Percentiles rank a stretch among this genome's conserved stretches.
Evolutionary conservation across 1,284 basidiomycete species (phyloP).

Genomic region (Laetiporus sulphureus): DNA sequence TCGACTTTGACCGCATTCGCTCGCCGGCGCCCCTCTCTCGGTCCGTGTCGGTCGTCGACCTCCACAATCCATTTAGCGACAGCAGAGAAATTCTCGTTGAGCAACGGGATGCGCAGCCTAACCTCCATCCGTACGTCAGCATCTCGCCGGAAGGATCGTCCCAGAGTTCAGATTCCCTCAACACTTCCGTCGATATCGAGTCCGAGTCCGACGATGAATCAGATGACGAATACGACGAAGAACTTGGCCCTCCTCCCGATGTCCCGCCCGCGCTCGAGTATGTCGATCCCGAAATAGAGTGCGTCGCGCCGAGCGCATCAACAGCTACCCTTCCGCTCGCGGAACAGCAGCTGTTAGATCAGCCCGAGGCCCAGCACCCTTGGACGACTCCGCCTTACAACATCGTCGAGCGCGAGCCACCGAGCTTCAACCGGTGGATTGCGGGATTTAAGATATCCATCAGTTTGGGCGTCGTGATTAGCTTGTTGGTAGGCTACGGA

Average conservation of each 20-base stretch:
- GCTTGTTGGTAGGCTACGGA: conserved; percentile 10
- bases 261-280: conserved; percentile 11
- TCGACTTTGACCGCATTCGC: conserved; percentile 9
- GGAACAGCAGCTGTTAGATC: conserved; percentile 7
- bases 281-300: conserved; percentile 12
- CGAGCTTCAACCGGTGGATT: conserved; percentile 2
- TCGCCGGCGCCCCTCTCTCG: conserved; percentile 1
- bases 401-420: conserved; percentile 8
- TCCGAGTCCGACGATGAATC: background rate
- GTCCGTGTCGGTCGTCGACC: background rate
- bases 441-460: conserved; percentile 8
- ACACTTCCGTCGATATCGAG: no score
- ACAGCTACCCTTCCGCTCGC: conserved; percentile 6
- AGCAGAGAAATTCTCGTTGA: background rate
- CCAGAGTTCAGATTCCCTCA: background rate
- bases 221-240: conserved; percentile 6
- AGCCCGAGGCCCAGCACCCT: conserved; percentile 7
- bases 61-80: background rate
- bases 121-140: background rate
- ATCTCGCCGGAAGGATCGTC: background rate
- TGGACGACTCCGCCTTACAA: conserved; percentile 14
- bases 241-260: conserved; percentile 5
- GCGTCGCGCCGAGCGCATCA: conserved; percentile 8
- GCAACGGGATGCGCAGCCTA: background rate
- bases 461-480: conserved; percentile 7